Conservation (phyloP, 352 stramenopile genomes). For the Globisporangium spinosum region DNA sequence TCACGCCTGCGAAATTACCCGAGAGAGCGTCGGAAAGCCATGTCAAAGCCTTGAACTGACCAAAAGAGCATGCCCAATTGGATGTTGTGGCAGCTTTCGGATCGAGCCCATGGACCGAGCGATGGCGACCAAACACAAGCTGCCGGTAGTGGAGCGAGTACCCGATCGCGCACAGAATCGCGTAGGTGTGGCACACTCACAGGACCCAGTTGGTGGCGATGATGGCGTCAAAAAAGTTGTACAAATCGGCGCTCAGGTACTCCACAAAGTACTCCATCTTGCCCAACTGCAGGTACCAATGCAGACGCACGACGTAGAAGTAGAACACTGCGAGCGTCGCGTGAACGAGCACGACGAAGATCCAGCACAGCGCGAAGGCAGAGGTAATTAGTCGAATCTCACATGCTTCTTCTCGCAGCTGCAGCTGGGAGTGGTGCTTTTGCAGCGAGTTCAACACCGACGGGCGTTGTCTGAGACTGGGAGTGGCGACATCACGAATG, state of each 20-base stretch:
- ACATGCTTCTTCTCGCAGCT: not conserved
- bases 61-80: not conserved
- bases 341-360: constrained; percentile 1
- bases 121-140: not conserved
- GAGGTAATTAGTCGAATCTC: not conserved
- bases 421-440: not conserved
- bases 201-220: not conserved
- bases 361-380: not conserved
- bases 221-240: constrained; percentile 4
- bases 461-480: no score
- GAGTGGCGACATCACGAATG: no score
- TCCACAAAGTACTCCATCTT: not conserved
- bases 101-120: not conserved
- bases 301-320: constrained; percentile 6
- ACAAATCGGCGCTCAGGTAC: constrained; percentile 1
- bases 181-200: not conserved
- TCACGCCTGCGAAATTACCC: not conserved
- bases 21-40: not conserved
- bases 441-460: not conserved
- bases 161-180: constrained; percentile 1
- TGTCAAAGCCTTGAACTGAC: not conserved
- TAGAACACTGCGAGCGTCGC: constrained; percentile 8
- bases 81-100: not conserved
- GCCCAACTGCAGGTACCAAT: constrained; percentile 1
- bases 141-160: constrained; percentile 9